Evolutionary conservation across 495 filamentous ascomycete genomes (phyloP).

Genomic region (Beverwykella pulmonaria): DNA sequence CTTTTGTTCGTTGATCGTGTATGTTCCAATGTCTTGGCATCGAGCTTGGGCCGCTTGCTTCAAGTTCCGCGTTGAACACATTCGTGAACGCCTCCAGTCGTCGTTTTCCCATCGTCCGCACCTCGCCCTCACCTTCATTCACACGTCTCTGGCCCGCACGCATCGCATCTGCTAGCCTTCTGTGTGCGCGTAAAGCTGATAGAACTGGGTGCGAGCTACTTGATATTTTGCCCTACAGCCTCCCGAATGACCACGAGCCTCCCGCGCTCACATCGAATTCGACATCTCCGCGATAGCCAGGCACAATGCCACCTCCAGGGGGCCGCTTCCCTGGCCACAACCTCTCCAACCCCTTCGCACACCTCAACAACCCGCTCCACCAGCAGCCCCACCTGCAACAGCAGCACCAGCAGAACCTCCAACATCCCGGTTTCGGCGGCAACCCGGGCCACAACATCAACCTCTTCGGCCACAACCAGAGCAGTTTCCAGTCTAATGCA

Average conservation of each 20-base stretch:
- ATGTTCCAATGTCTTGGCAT: not conserved
- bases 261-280: constrained; percentile 9
- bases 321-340: constrained; percentile 58
- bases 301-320: constrained; percentile 57
- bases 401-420: constrained; percentile 62
- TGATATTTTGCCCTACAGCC: not conserved
- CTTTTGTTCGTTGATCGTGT: not conserved
- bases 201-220: not conserved
- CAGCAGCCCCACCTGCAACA: constrained; percentile 57
- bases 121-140: not conserved
- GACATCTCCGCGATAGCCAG: constrained; percentile 20
- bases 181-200: not conserved
- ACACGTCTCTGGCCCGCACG: not conserved
- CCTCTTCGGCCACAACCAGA: constrained; percentile 37
- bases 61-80: not conserved
- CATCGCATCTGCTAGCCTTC: not conserved
- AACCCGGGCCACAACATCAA: constrained; percentile 48
- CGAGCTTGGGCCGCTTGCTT: constrained; percentile 12
- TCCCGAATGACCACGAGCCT: constrained; percentile 5
- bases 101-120: not conserved
- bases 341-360: constrained; percentile 55
- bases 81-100: not conserved
- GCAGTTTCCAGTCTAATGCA: constrained; percentile 37
- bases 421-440: constrained; percentile 60
- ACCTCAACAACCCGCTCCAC: constrained; percentile 47